Evolutionary conservation across 148 eudicot species (phyloP), one percentile per base, ranked within the genome.

Genomic region (Vaccinium darrowii): DNA sequence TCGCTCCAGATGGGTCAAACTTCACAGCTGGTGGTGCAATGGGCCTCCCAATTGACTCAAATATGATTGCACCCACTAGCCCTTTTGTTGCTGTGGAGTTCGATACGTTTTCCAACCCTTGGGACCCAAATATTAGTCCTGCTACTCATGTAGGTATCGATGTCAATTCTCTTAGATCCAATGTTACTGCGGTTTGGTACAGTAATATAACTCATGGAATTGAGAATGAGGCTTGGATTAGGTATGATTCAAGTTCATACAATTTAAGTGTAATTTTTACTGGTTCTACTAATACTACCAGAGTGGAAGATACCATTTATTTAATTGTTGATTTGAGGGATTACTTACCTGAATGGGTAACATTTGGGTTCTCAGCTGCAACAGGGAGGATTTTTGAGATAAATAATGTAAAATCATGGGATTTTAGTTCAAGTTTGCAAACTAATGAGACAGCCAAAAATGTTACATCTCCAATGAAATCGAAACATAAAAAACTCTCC

Each of bases 21-120:
- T 10, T 13, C 33, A n/a, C 2, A 2, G 16, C 71, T 0, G 7
- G 7, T 5, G 73, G 36, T 21, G 39, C n/a, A 1, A 10, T 81
- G 0, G 83, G 83, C 23, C 83, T 81, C 51, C 74, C 83, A 6
- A 7, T 63, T 8, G 39, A n/a, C 1, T 1, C 13, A 0, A 0
- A 8, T 0, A 14, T 14, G 3, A n/a, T 5, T 3, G 4, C 1
- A 7, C 4, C 83, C 18, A 43, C 56, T 0, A 12, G 57, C 54
- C 39, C 87, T 0, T 82, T 86, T 52, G 83, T 89, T n/a, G 90
- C 88, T 0, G 88, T 86, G 36, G 90, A 88, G 36, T 83, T 85
- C 33, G 76, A 82, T 39, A 33, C 36, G 0, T 33, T 33, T 2
- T 33, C 36, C 36, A 33, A 33, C 36, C 36, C 36, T 1, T 33